A percentile compares a stretch with the other conserved stretches of the same genome.
Evolutionary conservation across 108 stramenopile species (phyloP).

Genomic region (Nitzschia inconspicua): DNA sequence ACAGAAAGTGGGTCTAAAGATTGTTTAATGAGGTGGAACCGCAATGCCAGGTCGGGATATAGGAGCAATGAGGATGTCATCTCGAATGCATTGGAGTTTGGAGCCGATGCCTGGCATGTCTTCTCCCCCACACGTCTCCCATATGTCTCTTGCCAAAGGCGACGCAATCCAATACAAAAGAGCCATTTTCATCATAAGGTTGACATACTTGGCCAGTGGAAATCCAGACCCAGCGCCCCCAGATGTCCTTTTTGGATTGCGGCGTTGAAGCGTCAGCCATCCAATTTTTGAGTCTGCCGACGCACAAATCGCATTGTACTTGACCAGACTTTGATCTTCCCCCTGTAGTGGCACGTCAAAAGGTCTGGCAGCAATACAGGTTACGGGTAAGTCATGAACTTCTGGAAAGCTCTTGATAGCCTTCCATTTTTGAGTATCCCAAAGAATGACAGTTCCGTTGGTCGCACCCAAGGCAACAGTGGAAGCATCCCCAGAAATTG

Average conservation of each 20-base stretch:
- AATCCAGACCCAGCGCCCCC: conserved; percentile 1
- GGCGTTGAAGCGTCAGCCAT: conserved; percentile 50
- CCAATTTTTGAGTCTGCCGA: conserved; percentile 77
- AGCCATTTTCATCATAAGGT: conserved; percentile 10
- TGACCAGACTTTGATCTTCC: conserved; percentile 52
- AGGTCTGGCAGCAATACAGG: conserved; percentile 80
- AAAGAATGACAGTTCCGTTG: conserved; percentile 66
- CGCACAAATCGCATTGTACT: conserved; percentile 68
- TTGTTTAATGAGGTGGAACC: conserved; percentile 43
- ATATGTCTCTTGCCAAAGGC: conserved; percentile 27
- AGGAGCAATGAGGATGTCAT: conserved; percentile 43
- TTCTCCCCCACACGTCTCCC: conserved; percentile 19
- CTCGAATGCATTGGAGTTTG: conserved; percentile 20
- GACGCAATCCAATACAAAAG: conserved; percentile 20
- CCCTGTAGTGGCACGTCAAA: conserved; percentile 54
- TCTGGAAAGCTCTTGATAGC: conserved; percentile 53
- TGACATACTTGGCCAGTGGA: conserved; percentile 1
- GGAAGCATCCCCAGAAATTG: conserved; percentile 55
- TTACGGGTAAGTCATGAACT: conserved; percentile 83
- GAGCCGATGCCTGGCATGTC: conserved; percentile 6
- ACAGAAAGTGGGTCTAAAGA: too few species aligned
- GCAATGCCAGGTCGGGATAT: conserved; percentile 33
- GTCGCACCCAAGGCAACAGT: conserved; percentile 60
- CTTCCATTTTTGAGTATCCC: conserved; percentile 45
- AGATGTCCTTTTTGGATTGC: conserved; percentile 1